Base-by-base conservation (phyloP, 2,329 filamentous ascomycete species). In the Colletotrichum lindemuthianum region DNA sequence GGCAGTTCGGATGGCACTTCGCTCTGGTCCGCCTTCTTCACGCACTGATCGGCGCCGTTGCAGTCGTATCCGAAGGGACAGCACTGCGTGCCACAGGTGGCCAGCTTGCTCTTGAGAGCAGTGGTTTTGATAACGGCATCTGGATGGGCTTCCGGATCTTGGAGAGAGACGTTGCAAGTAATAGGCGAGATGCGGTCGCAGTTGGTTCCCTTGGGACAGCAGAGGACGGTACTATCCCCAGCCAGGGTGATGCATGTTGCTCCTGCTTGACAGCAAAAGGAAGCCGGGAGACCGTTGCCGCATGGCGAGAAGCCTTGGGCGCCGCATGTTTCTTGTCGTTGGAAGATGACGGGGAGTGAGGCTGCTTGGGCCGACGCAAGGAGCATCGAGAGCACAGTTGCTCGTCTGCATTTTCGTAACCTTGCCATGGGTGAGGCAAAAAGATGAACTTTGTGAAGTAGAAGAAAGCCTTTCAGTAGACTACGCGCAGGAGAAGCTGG, bases 11-110 rank as follows among this genome's bases (percentile, higher is more conserved):
- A 54, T 2, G 79, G 79, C 43, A 69, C n/a, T 37, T 73, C 67
- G 8, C 75, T 74, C 71, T 90, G 85, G 70, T 90, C 82, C 13
- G 77, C 67, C 66, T 88, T 75, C 69, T 78, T 80, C 10, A 80
- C 73, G 70, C 90, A 93, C 66, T 78, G 63, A 53, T 64, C 56
- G 15, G 77, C 77, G 56, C 72, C 73, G 40, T 83, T 75, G 77
- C 91, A 94, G 2, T 79, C 78, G 76, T 90, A 93, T 3, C 91
- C 91, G 74, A 89, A 89, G 0, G 91, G 91, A 72, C 91, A 94
- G 76, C 91, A 94, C 16, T 69, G 56, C 69, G 67, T 75, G 12
- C 84, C 88, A 70, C 91, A 93, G 16, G 76, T 81, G 2, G 78
- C 76, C 12, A 93, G 79, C 10, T 79, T 77, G 9, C 84, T 81